A percentile compares a stretch with the other conserved stretches of the same genome.
Evolutionary conservation across 2,329 filamentous ascomycete species (phyloP).

Genomic region (Diaporthe helianthi): DNA sequence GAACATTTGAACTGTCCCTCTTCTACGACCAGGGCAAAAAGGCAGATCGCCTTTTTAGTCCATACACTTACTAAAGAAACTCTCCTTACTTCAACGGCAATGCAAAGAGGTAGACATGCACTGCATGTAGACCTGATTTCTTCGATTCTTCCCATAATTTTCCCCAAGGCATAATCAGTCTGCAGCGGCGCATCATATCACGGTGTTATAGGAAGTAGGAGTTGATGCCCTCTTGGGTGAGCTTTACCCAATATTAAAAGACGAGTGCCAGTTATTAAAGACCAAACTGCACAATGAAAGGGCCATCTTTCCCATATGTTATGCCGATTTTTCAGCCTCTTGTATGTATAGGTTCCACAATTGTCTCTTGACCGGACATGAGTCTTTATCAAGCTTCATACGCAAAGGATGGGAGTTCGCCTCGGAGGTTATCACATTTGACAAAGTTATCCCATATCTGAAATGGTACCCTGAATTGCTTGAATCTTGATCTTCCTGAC

Average conservation of each 20-base stretch:
- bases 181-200: slow-evolving; percentile 25
- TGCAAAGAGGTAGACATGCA: slow-evolving; percentile 8
- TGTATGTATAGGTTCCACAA: slow-evolving; percentile 28
- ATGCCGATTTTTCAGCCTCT: slow-evolving; percentile 20
- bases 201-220: slow-evolving; percentile 32
- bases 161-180: slow-evolving; percentile 25
- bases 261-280: slow-evolving; percentile 16
- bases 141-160: slow-evolving; percentile 24
- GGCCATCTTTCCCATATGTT: slow-evolving; percentile 20
- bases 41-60: neutral
- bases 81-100: slow-evolving; percentile 29
- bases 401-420: slow-evolving; percentile 21
- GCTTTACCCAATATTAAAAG: slow-evolving; percentile 19
- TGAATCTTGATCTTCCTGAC: neutral
- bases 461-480: neutral
- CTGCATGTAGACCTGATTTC: slow-evolving; percentile 13
- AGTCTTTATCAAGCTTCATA: slow-evolving; percentile 15
- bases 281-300: slow-evolving; percentile 17
- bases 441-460: neutral
- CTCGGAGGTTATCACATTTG: neutral
- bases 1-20: slow-evolving; percentile 12
- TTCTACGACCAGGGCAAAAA: neutral
- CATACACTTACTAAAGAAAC: slow-evolving; percentile 24
- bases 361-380: slow-evolving; percentile 20
- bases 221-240: slow-evolving; percentile 1